Base-by-base conservation (phyloP, 495 filamentous ascomycete genomes). In the Talaromyces nanjingensis region DNA sequence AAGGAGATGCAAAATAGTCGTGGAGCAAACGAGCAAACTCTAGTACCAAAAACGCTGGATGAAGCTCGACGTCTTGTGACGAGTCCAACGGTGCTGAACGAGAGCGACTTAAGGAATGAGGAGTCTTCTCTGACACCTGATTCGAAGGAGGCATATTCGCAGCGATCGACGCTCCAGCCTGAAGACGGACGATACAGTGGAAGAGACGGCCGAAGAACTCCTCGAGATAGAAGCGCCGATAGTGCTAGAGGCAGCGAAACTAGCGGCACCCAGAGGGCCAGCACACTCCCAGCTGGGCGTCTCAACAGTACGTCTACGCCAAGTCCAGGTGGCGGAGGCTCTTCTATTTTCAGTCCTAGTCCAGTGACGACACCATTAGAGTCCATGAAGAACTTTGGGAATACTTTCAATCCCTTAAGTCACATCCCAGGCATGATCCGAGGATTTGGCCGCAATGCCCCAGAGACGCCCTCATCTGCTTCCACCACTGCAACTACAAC, bases 41-140 rank as follows among this genome's bases (percentile, higher is more conserved):
- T 88, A 27, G 78, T 96, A 1, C 94, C 94, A 12, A 91, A 91
- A 65, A 98, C 94, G 7, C 77, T 98, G 1, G 94, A 94, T 60
- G 94, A 98, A 66, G 94, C 93, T 24, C 84, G 92, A 52, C 92
- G 89, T 72, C 83, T 98, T 11, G 89, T 98, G 56, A 85, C 86
- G 64, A 84, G 89, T 2, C 86, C 90, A n/a, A 74, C 80, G 18
- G 77, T 77, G 22, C 74, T 80, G 42, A 85, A 86, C 24, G 84
- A 87, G 42, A 80, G 74, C 55, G 76, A 68, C 72, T 77, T 76
- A 4, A 71, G 69, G 3, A 81, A 79, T 67, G 84, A 80, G 5
- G 75, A 76, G 62, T 73, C 79, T 1, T 68, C 77, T 4, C 68
- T 78, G 75, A 70, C 83, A 64, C 65, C 77, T 65, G 65, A 82